These are phyloP conservation scores for Middelhovenomyces tepae DNA, from an alignment of 805 yeast genomes.

Conservation along the genomic window DNA sequence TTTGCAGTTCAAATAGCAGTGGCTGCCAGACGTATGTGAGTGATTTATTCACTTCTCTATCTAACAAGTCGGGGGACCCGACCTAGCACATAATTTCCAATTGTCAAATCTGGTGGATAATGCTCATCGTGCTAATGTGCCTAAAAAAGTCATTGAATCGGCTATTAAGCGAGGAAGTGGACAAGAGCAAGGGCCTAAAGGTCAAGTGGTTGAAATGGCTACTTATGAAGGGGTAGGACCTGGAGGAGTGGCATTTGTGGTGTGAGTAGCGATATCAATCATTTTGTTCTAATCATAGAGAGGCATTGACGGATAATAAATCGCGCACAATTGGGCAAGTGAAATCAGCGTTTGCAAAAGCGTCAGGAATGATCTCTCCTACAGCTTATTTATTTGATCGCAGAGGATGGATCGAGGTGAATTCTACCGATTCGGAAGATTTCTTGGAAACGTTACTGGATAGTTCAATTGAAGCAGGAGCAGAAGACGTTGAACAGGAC, in stretches of 20 bases:
- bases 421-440: slow-evolving; percentile 41
- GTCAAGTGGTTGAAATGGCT: slow-evolving; percentile 40
- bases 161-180: slow-evolving; percentile 85
- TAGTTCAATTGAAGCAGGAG: slow-evolving; percentile 66
- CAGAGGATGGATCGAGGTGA: slow-evolving; percentile 62
- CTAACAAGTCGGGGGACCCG: slow-evolving; percentile 50
- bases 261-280: too few relatives aligned
- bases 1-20: slow-evolving; percentile 66
- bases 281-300: too few relatives aligned
- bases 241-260: slow-evolving; percentile 77
- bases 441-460: slow-evolving; percentile 71
- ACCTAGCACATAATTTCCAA: slow-evolving; percentile 49
- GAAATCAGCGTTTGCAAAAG: slow-evolving; percentile 62
- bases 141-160: slow-evolving; percentile 77
- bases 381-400: slow-evolving; percentile 69
- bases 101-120: slow-evolving; percentile 66
- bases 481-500: slow-evolving; percentile 41
- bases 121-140: slow-evolving; percentile 67
- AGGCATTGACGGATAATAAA: slow-evolving; percentile 83
- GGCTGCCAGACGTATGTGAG: slow-evolving; percentile 47
- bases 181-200: slow-evolving; percentile 38
- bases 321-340: slow-evolving; percentile 70
- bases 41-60: slow-evolving; percentile 2
- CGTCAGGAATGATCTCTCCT: slow-evolving; percentile 59
- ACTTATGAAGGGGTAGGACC: slow-evolving; percentile 89